These are phyloP conservation scores for Tubosaeta brunneosetosa DNA, from an alignment of 768 basidiomycete species.

Conservation along the genomic window DNA sequence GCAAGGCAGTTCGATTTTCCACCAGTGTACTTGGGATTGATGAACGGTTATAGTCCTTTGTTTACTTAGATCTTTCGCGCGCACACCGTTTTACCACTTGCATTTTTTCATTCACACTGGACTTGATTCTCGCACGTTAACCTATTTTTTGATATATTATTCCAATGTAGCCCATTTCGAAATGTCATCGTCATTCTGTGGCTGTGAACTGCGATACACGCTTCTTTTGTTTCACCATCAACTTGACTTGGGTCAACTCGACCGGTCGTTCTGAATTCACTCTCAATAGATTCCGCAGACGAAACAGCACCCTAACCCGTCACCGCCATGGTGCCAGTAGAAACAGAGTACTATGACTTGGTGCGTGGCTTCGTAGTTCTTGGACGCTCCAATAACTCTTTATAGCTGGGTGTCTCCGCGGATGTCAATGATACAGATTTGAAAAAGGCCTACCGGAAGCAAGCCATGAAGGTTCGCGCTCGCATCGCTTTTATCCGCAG, in stretches of 20 bases:
- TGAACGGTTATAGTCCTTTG: constrained; percentile 13
- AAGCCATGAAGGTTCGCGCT: constrained; percentile 79
- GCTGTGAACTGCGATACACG: constrained; percentile 21
- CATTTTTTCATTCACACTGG: constrained; percentile 18
- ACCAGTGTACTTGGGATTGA: constrained; percentile 35
- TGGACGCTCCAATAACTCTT: neutral
- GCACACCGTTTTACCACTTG: constrained; percentile 13
- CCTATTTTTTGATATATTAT: constrained; percentile 28
- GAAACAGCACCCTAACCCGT: neutral
- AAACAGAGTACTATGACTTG: constrained; percentile 86
- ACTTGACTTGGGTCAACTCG: neutral
- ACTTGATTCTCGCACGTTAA: constrained; percentile 18
- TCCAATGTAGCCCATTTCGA: constrained; percentile 27
- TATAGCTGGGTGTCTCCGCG: constrained; percentile 62
- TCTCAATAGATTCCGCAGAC: constrained; percentile 3
- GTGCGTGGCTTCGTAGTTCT: constrained; percentile 38
- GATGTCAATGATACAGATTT: constrained; percentile 77
- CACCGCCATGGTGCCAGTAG: constrained; percentile 73
- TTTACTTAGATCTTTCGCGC: constrained; percentile 3
- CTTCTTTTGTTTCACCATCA: constrained; percentile 5
- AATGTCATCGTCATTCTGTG: constrained; percentile 23
- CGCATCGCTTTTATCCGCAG: neutral
- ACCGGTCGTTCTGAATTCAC: neutral
- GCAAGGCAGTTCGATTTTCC: constrained; percentile 64
- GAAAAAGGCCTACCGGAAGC: constrained; percentile 94